Evolutionary conservation across 768 basidiomycete genomes (phyloP).

Genomic region (Roridomyces roridus): DNA sequence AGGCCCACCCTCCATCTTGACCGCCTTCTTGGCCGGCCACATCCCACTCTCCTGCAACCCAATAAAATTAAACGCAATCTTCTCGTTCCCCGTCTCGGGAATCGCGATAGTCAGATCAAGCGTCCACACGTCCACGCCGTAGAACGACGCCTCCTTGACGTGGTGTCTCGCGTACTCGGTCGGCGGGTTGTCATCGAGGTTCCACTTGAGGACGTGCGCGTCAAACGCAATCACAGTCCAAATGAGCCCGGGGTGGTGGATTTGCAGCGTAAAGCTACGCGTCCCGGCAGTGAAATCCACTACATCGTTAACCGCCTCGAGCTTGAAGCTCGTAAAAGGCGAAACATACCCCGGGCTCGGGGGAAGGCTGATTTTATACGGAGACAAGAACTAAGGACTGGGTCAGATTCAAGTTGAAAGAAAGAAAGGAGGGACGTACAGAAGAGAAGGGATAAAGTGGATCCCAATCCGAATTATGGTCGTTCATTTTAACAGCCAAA

Average conservation of each 20-base stretch:
- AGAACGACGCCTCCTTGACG: slow-evolving; percentile 91
- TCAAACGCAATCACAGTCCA: slow-evolving; percentile 95
- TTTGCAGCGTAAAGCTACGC: slow-evolving; percentile 68
- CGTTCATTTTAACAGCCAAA: slow-evolving; percentile 64
- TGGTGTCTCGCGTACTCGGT: slow-evolving; percentile 80
- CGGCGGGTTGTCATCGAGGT: slow-evolving; percentile 80
- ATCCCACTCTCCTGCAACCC: slow-evolving; percentile 85
- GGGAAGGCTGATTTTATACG: slow-evolving; percentile 78
- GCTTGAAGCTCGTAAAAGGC: slow-evolving; percentile 58
- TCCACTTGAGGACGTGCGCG: slow-evolving; percentile 88
- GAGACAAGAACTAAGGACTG: slow-evolving; percentile 72
- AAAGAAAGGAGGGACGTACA: slow-evolving; percentile 44
- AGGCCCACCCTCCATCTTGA: slow-evolving; percentile 55
- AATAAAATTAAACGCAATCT: slow-evolving; percentile 72
- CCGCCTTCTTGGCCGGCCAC: slow-evolving; percentile 76
- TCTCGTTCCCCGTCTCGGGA: slow-evolving; percentile 35
- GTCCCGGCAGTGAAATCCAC: slow-evolving; percentile 64
- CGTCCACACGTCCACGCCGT: slow-evolving; percentile 74
- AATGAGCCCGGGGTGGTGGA: slow-evolving; percentile 82
- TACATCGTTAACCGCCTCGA: slow-evolving; percentile 63
- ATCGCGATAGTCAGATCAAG: slow-evolving; percentile 76
- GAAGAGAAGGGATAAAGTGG: slow-evolving; percentile 80
- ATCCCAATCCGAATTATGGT: slow-evolving; percentile 90
- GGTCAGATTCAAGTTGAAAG: neutral
- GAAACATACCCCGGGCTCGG: slow-evolving; percentile 55